Evolutionary conservation across 1,139 yeast genomes (phyloP).

Genomic region (Nadsonia commutata): DNA sequence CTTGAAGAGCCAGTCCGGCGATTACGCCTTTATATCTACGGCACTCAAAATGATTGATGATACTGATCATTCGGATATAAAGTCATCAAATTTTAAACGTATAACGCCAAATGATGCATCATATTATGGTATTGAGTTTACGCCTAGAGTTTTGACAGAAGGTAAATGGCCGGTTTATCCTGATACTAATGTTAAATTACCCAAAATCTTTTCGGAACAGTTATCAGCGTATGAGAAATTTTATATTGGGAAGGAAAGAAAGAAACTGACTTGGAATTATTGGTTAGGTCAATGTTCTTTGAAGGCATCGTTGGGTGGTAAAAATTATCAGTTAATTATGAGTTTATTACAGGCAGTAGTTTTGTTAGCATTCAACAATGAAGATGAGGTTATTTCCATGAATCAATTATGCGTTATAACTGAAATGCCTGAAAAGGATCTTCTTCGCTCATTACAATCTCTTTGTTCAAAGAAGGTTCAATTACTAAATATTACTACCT

Average conservation of each 20-base stretch:
- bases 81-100: not conserved
- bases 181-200: not conserved
- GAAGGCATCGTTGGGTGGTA: not conserved
- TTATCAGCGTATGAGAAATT: not conserved
- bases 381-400: not conserved
- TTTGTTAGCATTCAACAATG: not conserved
- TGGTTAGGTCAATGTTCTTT: not conserved
- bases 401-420: not conserved
- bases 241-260: not conserved
- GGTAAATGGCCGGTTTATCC: not conserved
- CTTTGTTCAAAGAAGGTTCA: conserved; percentile 1
- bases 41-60: not conserved
- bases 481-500: not conserved
- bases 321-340: not conserved
- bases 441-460: conserved; percentile 3
- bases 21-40: not conserved
- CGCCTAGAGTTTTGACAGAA: not conserved
- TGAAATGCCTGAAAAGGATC: conserved; percentile 3
- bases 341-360: not conserved
- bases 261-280: not conserved
- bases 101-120: not conserved
- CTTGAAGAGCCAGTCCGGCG: not conserved
- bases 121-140: not conserved
- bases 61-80: not conserved
- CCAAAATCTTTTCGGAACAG: not conserved